A percentile compares a stretch with the other conserved stretches of the same genome.
Conservation (phyloP, 2,329 filamentous ascomycete species). For the Phyllosticta citribraziliensis region DNA sequence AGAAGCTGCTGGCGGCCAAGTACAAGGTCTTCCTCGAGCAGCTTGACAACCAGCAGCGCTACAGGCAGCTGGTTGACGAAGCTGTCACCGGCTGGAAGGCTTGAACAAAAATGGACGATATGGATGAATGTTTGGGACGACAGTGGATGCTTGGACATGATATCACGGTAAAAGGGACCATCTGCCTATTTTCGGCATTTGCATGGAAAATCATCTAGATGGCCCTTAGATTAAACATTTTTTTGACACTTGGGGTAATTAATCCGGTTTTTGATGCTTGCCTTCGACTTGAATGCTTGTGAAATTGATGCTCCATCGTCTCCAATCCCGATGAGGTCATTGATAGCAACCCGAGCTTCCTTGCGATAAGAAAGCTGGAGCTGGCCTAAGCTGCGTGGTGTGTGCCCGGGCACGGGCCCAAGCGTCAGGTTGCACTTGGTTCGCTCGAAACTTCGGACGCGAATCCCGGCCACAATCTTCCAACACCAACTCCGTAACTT, state of each 20-base stretch:
- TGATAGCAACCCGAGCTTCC: neutral
- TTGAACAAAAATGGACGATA: neutral
- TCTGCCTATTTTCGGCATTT: neutral
- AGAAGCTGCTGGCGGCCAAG: conserved; percentile 73
- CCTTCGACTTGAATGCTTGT: neutral
- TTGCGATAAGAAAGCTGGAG: neutral
- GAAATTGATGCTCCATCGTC: neutral
- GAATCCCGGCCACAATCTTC: neutral
- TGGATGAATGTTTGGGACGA: neutral
- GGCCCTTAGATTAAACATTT: neutral
- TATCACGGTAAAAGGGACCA: neutral
- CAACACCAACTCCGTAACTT: neutral
- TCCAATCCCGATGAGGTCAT: neutral
- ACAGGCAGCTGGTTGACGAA: conserved; percentile 67
- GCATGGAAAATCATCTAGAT: neutral
- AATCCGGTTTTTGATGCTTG: neutral
- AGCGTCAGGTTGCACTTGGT: neutral
- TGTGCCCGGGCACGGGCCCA: neutral
- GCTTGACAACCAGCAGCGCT: conserved; percentile 74
- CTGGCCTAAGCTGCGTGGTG: neutral
- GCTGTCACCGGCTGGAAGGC: conserved; percentile 27
- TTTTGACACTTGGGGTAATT: neutral
- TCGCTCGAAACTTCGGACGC: neutral
- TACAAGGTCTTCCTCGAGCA: conserved; percentile 95
- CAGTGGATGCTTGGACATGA: neutral